A percentile compares a stretch with the other conserved stretches of the same genome.
phyloP scores from a whole-genome alignment of 495 filamentous ascomycete genomes.

The Tuber brumale region DNA sequence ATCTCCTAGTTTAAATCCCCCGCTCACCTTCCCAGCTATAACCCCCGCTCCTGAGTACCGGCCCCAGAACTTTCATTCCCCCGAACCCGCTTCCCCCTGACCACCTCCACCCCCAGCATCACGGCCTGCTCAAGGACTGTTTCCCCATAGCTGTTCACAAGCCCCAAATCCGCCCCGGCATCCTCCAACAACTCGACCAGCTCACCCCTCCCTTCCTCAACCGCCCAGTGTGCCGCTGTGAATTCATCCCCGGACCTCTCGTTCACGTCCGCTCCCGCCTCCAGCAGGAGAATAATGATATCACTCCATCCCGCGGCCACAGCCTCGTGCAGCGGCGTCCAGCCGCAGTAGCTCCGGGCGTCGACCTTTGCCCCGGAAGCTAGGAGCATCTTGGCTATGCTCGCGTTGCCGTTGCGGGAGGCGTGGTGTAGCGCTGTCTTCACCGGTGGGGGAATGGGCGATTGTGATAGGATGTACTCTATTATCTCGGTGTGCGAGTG shows the following conservation, averaged over 20 bases:
- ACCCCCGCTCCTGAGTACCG: not conserved
- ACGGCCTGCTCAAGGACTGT: not conserved
- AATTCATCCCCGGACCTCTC: conserved; percentile 2
- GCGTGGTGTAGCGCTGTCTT: not conserved
- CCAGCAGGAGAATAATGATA: conserved; percentile 1
- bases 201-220: not conserved
- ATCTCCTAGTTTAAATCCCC: not conserved
- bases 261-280: conserved; percentile 13
- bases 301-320: not conserved
- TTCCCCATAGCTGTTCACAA: not conserved
- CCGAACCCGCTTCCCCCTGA: not conserved
- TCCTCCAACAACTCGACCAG: not conserved
- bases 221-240: not conserved
- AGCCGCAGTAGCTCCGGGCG: not conserved
- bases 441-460: not conserved
- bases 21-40: not conserved
- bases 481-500: not conserved
- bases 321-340: conserved; percentile 6
- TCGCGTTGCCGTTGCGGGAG: not conserved
- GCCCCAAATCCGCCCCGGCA: not conserved
- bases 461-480: not conserved
- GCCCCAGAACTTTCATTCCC: not conserved
- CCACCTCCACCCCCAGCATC: not conserved
- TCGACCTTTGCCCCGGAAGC: not conserved
- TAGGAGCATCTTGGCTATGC: conserved; percentile 1